Conservation (phyloP, 1,284 basidiomycete genomes). For the Phylloporus sp. region DNA sequence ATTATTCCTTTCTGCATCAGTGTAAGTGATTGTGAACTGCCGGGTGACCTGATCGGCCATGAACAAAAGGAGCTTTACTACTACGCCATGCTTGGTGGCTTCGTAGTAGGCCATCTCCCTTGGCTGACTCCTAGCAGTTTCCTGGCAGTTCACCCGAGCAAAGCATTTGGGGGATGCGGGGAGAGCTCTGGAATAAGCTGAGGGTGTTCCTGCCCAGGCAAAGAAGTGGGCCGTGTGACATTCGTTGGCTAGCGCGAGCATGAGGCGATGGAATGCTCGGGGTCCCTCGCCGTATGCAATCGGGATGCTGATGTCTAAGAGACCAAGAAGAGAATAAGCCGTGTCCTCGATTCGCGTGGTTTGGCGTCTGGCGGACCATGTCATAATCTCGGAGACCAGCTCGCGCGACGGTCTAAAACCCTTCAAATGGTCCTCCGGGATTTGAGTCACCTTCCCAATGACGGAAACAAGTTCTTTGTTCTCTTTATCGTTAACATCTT, state of each 20-base stretch:
- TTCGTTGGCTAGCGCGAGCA: conserved; percentile 19
- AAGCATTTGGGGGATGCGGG: conserved; percentile 29
- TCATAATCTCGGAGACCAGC: conserved; percentile 29
- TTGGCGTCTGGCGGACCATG: conserved; percentile 27
- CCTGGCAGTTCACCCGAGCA: no score
- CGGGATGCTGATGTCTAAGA: conserved; percentile 27
- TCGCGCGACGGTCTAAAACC: conserved; percentile 26
- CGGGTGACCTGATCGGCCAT: no score
- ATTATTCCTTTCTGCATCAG: no score
- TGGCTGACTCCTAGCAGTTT: no score
- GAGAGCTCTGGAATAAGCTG: conserved; percentile 28
- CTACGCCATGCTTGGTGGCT: no score
- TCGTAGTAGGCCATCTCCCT: no score
- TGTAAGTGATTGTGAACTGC: no score
- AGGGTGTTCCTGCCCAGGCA: conserved; percentile 29
- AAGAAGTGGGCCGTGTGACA: conserved; percentile 31
- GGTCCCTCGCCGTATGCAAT: conserved; percentile 30
- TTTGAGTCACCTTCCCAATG: conserved; percentile 23
- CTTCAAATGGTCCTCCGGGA: conserved; percentile 30
- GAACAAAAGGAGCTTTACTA: no score
- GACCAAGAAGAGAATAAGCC: conserved; percentile 31
- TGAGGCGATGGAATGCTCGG: conserved; percentile 30
- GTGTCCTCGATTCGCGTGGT: conserved; percentile 28
- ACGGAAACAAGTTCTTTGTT: conserved; percentile 23
- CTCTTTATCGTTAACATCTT: conserved; percentile 31